phyloP scores from a whole-genome alignment of 106 monocot species.

The Platanthera guangdongensis region DNA sequence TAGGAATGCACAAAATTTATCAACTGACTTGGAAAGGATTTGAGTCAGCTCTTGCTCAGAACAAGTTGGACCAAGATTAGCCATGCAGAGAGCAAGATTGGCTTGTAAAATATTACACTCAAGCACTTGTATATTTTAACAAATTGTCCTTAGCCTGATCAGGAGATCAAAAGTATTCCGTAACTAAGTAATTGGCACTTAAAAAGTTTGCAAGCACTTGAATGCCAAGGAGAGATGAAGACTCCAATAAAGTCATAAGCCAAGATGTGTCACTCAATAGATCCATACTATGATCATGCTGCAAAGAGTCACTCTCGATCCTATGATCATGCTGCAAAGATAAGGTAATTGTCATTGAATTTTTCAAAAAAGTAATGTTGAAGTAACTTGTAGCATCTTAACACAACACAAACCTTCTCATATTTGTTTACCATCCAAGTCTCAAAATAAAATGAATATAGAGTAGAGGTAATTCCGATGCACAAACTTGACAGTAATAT shows the following conservation, averaged over 20 bases:
- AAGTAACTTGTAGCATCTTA: background rate
- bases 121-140: too few species aligned
- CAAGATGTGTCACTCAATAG: constrained; percentile 74
- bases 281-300: constrained; percentile 80
- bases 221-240: constrained; percentile 69
- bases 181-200: too few species aligned
- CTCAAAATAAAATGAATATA: constrained; percentile 54
- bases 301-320: constrained; percentile 37
- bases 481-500: constrained; percentile 46
- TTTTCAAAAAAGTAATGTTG: background rate
- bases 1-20: too few species aligned
- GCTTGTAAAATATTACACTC: too few species aligned
- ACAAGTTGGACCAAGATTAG: too few species aligned
- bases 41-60: too few species aligned
- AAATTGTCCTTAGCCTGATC: too few species aligned
- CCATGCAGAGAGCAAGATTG: too few species aligned
- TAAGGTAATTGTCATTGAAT: constrained; percentile 2
- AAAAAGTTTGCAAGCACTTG: constrained; percentile 24
- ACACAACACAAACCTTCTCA: constrained; percentile 60
- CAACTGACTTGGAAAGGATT: too few species aligned
- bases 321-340: constrained; percentile 77
- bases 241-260: constrained; percentile 82
- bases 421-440: constrained; percentile 26
- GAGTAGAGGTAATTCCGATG: constrained; percentile 58
- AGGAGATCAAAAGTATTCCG: too few species aligned